These are phyloP conservation scores for Trametes cingulata DNA, from an alignment of 768 basidiomycete species.

Conservation along the genomic window DNA sequence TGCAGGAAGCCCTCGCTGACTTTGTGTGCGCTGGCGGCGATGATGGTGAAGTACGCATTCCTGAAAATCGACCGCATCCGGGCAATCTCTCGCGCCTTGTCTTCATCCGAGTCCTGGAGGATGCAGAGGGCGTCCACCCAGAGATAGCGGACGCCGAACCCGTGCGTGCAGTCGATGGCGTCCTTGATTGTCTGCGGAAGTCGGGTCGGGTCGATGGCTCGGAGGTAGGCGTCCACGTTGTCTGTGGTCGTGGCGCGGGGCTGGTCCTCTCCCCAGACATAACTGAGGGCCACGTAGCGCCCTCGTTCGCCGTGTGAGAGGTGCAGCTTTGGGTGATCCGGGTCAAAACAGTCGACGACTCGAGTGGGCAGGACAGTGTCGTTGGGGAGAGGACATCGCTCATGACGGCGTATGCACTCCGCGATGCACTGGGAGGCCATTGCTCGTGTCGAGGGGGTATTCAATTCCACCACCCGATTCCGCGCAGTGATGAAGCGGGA, in stretches of 20 bases:
- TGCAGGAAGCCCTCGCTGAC: slow-evolving; percentile 12
- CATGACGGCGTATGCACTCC: slow-evolving; percentile 4
- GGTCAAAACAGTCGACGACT: slow-evolving; percentile 13
- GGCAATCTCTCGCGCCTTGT: slow-evolving; percentile 7
- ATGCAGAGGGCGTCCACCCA: slow-evolving; percentile 21
- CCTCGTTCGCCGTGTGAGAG: neutral
- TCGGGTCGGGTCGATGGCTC: neutral
- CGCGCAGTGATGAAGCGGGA: neutral
- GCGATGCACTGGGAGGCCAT: neutral
- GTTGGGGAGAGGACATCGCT: neutral
- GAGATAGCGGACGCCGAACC: slow-evolving; percentile 8
- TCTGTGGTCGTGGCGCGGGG: neutral
- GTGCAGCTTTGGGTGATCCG: neutral
- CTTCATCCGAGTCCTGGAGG: slow-evolving; percentile 11
- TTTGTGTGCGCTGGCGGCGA: slow-evolving; percentile 4
- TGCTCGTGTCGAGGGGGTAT: neutral
- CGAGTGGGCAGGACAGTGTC: slow-evolving; percentile 2
- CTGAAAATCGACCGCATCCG: slow-evolving; percentile 1
- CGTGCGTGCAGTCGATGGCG: slow-evolving; percentile 2
- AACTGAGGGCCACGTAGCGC: slow-evolving; percentile 11
- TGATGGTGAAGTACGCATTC: slow-evolving; percentile 13
- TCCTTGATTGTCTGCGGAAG: slow-evolving; percentile 17
- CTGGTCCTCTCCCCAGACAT: slow-evolving; percentile 9
- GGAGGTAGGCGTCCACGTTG: slow-evolving; percentile 1
- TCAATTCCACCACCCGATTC: neutral